Conservation (phyloP, 2,329 filamentous ascomycete genomes). For the Trichoderma pleuroti region DNA sequence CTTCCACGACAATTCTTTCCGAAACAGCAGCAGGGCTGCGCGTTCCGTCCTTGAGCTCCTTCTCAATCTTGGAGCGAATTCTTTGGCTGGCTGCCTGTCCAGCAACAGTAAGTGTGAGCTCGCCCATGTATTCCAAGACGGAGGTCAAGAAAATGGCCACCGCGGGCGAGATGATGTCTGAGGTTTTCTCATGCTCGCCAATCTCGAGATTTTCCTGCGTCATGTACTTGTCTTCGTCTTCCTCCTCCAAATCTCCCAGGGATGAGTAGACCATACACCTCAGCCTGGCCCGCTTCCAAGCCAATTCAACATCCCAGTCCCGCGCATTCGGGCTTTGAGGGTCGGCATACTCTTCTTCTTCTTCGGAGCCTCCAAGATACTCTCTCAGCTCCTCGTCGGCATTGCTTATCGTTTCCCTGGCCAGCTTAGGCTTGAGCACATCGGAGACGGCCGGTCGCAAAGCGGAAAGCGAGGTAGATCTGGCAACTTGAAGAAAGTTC, state of each 20-base stretch:
- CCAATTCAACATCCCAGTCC: conserved; percentile 84
- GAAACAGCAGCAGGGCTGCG: conserved; percentile 47
- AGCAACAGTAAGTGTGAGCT: conserved; percentile 83
- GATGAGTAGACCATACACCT: conserved; percentile 99
- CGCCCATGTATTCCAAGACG: conserved; percentile 88
- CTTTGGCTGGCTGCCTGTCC: conserved; percentile 78
- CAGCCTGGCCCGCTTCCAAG: conserved; percentile 89
- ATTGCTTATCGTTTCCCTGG: conserved; percentile 75
- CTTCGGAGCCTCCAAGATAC: conserved; percentile 74
- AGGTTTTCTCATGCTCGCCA: conserved; percentile 53
- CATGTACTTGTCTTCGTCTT: conserved; percentile 88
- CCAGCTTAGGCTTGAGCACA: conserved; percentile 84
- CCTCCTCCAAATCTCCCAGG: conserved; percentile 93
- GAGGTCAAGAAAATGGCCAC: conserved; percentile 96
- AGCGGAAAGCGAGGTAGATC: conserved; percentile 70
- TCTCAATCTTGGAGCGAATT: conserved; percentile 56
- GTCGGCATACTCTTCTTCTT: conserved; percentile 68
- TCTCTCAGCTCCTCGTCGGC: conserved; percentile 85
- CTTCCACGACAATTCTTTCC: conserved; percentile 77
- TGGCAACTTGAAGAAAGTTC: conserved; percentile 77
- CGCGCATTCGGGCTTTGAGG: conserved; percentile 48
- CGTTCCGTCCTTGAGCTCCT: conserved; percentile 53
- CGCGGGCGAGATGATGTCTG: conserved; percentile 76
- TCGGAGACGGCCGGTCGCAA: conserved; percentile 81
- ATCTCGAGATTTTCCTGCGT: conserved; percentile 71